phyloP scores from a whole-genome alignment of 495 filamentous ascomycete genomes.

The Penicillium ucsense region DNA sequence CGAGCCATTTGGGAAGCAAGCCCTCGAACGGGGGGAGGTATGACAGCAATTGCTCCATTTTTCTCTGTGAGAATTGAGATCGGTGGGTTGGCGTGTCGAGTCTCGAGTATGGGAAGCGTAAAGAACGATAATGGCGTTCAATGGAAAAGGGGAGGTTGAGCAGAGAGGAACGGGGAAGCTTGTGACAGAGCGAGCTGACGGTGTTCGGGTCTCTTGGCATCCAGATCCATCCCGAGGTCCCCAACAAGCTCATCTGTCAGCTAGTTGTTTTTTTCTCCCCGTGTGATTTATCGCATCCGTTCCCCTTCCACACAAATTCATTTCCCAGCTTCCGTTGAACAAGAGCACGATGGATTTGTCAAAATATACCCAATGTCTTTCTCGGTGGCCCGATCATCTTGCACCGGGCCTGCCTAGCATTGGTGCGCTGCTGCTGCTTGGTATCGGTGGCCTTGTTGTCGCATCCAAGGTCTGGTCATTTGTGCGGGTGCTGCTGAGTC shows the following conservation, averaged over 20 bases:
- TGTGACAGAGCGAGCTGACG: constrained; percentile 14
- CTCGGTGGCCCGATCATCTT: constrained; percentile 27
- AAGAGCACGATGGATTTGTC: constrained; percentile 29
- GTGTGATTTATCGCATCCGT: background rate
- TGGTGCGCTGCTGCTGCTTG: constrained; percentile 28
- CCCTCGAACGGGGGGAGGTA: constrained; percentile 49
- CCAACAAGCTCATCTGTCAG: constrained; percentile 13
- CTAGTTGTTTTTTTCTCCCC: constrained; percentile 9
- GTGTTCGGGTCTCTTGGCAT: constrained; percentile 21
- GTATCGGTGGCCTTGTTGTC: constrained; percentile 51
- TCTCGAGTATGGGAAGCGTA: background rate
- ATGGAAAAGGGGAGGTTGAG: no score
- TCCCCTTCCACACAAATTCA: constrained; percentile 1
- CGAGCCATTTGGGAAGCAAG: constrained; percentile 56
- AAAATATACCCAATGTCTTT: constrained; percentile 24
- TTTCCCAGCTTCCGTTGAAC: background rate
- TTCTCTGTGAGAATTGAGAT: background rate
- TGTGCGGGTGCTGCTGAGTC: constrained; percentile 1
- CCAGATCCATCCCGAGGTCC: constrained; percentile 6
- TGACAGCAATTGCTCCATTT: constrained; percentile 24
- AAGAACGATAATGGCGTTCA: no score
- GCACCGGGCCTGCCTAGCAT: constrained; percentile 30
- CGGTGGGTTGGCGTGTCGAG: background rate
- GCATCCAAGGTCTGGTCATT: constrained; percentile 33
- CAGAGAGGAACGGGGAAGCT: background rate